Conservation (phyloP, 1,284 basidiomycete genomes). For the Ganoderma meredithae region DNA sequence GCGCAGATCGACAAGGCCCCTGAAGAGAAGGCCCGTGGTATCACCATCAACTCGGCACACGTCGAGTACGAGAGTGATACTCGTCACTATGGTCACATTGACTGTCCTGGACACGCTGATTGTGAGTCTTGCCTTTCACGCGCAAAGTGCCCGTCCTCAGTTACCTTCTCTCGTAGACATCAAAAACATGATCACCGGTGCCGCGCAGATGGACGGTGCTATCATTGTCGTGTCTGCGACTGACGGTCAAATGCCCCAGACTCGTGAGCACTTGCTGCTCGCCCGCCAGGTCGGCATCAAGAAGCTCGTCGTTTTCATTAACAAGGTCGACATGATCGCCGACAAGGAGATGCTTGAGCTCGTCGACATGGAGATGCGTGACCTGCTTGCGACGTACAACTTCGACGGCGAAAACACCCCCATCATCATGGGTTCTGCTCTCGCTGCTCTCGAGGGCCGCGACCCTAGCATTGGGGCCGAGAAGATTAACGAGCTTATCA, state of each 20-base stretch:
- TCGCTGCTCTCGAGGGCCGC: constrained; percentile 92
- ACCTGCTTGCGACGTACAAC: constrained; percentile 91
- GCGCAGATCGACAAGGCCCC: constrained; percentile 99
- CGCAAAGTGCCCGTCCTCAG: background rate
- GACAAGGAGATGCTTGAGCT: constrained; percentile 99
- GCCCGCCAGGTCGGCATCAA: constrained; percentile 99
- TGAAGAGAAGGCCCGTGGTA: constrained; percentile 99
- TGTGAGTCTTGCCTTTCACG: constrained; percentile 56
- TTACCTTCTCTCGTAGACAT: constrained; percentile 62
- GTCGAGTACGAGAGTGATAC: constrained; percentile 96
- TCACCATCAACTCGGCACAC: constrained; percentile 95
- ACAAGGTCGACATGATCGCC: constrained; percentile 97
- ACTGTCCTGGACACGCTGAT: constrained; percentile 96
- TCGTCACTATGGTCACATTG: constrained; percentile 99
- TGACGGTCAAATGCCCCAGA: constrained; percentile 99
- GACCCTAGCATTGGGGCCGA: constrained; percentile 81
- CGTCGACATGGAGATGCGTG: constrained; percentile 99
- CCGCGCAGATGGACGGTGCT: constrained; percentile 98
- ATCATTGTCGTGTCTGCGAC: constrained; percentile 99
- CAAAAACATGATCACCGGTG: constrained; percentile 99
- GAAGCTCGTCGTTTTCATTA: constrained; percentile 99
- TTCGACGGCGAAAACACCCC: constrained; percentile 98
- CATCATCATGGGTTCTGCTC: constrained; percentile 95
- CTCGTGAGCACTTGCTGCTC: constrained; percentile 96
- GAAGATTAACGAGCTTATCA: constrained; percentile 88